These are phyloP conservation scores for Yamadazyma akitaensis DNA, from an alignment of 805 yeast genomes.

Conservation along the genomic window DNA sequence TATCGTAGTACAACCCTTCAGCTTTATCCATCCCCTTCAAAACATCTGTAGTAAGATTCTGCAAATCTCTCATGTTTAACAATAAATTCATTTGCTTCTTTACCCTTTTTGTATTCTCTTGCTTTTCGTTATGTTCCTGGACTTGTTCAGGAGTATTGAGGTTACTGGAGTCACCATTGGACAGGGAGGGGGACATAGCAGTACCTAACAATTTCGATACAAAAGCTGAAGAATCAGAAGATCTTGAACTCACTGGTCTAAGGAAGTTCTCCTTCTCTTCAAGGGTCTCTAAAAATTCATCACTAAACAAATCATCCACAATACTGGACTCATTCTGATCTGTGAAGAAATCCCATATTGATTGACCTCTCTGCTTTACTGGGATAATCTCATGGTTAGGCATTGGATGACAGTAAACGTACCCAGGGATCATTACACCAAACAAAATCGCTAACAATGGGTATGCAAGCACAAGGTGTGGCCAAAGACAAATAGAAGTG, in stretches of 20 bases:
- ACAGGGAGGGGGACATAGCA: background rate
- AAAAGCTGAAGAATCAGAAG: conserved; percentile 17
- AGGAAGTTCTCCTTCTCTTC: conserved; percentile 9
- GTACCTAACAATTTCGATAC: conserved; percentile 3
- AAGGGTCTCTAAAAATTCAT: conserved; percentile 14
- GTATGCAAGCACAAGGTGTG: conserved; percentile 59
- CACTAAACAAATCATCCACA: conserved; percentile 28
- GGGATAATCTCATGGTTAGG: conserved; percentile 42
- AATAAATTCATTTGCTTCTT: conserved; percentile 42
- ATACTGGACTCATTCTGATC: conserved; percentile 30
- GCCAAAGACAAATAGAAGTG: conserved; percentile 68
- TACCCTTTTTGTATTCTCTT: conserved; percentile 17
- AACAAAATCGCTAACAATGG: conserved; percentile 58
- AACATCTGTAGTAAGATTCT: conserved; percentile 56
- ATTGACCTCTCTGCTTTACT: conserved; percentile 51
- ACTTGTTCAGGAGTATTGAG: conserved; percentile 12
- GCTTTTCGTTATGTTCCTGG: conserved; percentile 12
- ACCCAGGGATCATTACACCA: conserved; percentile 68
- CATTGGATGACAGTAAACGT: conserved; percentile 63
- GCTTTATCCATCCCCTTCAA: conserved; percentile 47
- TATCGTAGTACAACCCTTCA: conserved; percentile 55
- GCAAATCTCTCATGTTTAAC: conserved; percentile 71
- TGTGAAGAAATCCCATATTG: conserved; percentile 43
- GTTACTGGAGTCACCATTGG: background rate
- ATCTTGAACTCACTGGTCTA: conserved; percentile 12